Evolutionary conservation across 1,139 yeast genomes (phyloP), one percentile per base, ranked within the genome.

Genomic region (Lizanozyma gosingica): DNA sequence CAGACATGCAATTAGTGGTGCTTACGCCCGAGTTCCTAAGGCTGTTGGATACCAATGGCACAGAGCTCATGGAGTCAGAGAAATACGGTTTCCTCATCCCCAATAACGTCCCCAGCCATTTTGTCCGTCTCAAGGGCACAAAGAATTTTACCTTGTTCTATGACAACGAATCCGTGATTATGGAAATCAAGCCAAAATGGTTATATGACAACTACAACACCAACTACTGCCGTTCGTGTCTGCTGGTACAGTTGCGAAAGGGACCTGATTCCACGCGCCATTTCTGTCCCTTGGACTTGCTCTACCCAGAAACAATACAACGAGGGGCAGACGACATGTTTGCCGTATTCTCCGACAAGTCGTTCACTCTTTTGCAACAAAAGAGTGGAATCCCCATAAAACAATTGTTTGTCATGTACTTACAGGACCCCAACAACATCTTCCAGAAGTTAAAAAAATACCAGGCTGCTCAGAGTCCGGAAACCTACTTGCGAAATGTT

Each of bases 161-260:
- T 14, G 43, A 48, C 42, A 48, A 48, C 15, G 36, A 34, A 9
- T 57, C 66, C 17, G 61, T 66, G 4, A 62, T 67, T 3, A 56
- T 70, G 41, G 75, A 70, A 47, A 55, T 70, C 46, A 70, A 70
- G 45, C 76, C 76, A 4, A 70, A 70, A 51, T 70, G 76, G 76
- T 56, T 70, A 35, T 70, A 70, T 49, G 72, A 68, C 45, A 68
- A 69, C 43, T 46, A 46, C 15, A 41, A 50, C 4, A 52, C 61
- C 17, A 67, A 65, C 45, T 70, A 70, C 46, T 70, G 76, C 49
- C 56, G 76, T 15, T 69, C 73, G 3, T 70, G 76, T 43, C 67
- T 67, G 59, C 57, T 65, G 39, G 64, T 64, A 45, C 73, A 66
- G 44, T 47, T 60, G 17, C 57, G 60, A 37, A 60, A 62, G 0